phyloP scores from a whole-genome alignment of 345 rosid genomes.

The Eucalyptus erythrocorys region DNA sequence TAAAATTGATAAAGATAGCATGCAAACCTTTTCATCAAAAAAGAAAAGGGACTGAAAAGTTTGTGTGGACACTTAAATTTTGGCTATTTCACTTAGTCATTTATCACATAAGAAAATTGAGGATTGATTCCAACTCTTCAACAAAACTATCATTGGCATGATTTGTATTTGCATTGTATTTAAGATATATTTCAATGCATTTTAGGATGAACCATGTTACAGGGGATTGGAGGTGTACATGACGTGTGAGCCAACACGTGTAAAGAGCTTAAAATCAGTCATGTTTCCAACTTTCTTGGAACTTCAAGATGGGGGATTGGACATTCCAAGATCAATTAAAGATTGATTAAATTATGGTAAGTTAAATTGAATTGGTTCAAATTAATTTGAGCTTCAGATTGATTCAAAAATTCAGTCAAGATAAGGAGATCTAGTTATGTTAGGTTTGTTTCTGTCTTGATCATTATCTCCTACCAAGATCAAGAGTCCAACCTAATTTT shows the following conservation, averaged over 20 bases:
- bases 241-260: background rate
- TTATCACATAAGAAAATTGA: no score
- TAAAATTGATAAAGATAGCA: no score
- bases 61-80: fast-evolving
- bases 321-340: background rate
- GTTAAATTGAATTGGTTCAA: background rate
- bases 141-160: no score
- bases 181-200: no score
- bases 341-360: no score
- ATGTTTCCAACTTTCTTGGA: background rate
- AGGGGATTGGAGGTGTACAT: background rate
- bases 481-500: background rate
- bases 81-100: no score
- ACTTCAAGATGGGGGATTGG: background rate
- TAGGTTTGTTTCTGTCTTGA: background rate
- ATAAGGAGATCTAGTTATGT: background rate
- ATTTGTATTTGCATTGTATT: no score
- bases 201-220: background rate
- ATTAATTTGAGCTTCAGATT: background rate
- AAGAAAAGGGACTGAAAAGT: no score
- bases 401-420: background rate
- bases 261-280: no score
- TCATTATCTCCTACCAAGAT: background rate
- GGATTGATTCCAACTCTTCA: no score
- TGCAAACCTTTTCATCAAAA: no score